phyloP scores from a whole-genome alignment of 441 rosid species.

The Isatis lusitanica region DNA sequence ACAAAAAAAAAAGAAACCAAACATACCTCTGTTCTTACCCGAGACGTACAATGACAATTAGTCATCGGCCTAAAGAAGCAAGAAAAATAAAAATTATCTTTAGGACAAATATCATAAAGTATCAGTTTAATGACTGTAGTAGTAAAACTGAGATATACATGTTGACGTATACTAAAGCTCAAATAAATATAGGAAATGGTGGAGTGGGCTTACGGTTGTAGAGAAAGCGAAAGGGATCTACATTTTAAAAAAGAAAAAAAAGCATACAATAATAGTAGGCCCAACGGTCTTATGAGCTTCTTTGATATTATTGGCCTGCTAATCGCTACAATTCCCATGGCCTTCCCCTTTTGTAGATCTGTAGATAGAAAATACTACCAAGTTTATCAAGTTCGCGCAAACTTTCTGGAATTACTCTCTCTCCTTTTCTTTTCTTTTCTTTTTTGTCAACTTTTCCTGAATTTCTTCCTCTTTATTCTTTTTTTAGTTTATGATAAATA shows the following conservation, averaged over 20 bases:
- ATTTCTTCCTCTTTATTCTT: neutral
- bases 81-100: too few relatives aligned
- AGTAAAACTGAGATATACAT: too few relatives aligned
- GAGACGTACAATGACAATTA: too few relatives aligned
- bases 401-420: neutral
- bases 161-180: too few relatives aligned
- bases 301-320: neutral
- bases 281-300: conserved; percentile 12
- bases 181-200: too few relatives aligned
- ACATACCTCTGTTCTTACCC: too few relatives aligned
- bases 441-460: neutral
- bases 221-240: neutral
- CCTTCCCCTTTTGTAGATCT: neutral
- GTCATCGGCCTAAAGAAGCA: too few relatives aligned
- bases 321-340: neutral
- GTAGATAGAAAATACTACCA: too few relatives aligned
- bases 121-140: too few relatives aligned
- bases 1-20: too few relatives aligned
- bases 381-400: neutral
- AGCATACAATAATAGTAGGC: neutral
- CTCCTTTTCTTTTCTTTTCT: too few relatives aligned
- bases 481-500: conserved; percentile 13
- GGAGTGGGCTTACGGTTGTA: neutral
- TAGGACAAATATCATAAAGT: too few relatives aligned
- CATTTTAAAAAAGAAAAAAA: neutral